Conservation (phyloP, 768 basidiomycete genomes). For the Amanita subjunquillea region DNA sequence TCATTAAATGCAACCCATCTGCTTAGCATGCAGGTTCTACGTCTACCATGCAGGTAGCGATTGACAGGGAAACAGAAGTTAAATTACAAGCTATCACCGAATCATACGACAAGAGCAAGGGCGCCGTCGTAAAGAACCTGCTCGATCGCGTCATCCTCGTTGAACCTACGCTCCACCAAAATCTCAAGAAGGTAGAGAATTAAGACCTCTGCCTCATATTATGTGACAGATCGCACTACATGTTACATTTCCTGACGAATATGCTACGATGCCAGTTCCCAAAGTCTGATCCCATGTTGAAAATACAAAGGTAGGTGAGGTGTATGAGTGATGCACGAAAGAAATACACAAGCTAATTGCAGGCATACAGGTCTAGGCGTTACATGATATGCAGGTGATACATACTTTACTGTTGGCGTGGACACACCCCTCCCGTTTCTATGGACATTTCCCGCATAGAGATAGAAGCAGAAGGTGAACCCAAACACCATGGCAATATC, state of each 20-base stretch:
- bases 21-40: conserved; percentile 78
- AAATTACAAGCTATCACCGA: conserved; percentile 61
- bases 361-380: background rate
- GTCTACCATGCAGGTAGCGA: conserved; percentile 64
- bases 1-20: conserved; percentile 7
- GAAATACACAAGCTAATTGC: background rate
- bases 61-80: conserved; percentile 76
- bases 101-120: conserved; percentile 61
- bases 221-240: background rate
- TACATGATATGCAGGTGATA: conserved; percentile 6
- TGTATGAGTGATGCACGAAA: background rate
- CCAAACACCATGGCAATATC: too few relatives aligned
- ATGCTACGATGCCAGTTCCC: background rate
- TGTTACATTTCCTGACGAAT: background rate
- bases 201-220: background rate
- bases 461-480: too few relatives aligned
- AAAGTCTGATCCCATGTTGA: background rate
- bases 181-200: conserved; percentile 55
- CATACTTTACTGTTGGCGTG: conserved; percentile 20
- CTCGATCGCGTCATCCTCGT: conserved; percentile 85
- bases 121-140: conserved; percentile 76
- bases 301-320: background rate
- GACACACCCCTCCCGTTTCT: conserved; percentile 5
- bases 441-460: too few relatives aligned
- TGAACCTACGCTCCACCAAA: conserved; percentile 83